A percentile compares a stretch with the other conserved stretches of the same genome.
These are phyloP conservation scores for Thymus quinquecostatus DNA, from an alignment of 257 asterid genomes.

Conservation along the genomic window DNA sequence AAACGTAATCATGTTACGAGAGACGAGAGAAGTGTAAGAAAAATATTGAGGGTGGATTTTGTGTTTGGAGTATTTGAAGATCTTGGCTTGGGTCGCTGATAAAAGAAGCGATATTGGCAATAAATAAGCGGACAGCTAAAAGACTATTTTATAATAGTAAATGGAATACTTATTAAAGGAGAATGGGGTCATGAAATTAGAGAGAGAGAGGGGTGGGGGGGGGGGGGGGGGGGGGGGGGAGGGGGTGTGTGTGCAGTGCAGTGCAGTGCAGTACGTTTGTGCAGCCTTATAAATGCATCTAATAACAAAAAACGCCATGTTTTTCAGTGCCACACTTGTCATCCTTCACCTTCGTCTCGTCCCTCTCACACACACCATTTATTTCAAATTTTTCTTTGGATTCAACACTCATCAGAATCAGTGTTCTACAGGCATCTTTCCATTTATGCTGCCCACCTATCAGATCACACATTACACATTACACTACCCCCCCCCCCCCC, in stretches of 20 bases:
- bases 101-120: slow-evolving; percentile 29
- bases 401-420: slow-evolving; percentile 54
- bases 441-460: too few relatives aligned
- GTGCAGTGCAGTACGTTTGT: background rate
- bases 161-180: too few relatives aligned
- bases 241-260: slow-evolving; percentile 31
- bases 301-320: slow-evolving; percentile 57
- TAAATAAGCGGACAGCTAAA: slow-evolving; percentile 36
- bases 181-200: too few relatives aligned
- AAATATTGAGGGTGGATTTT: slow-evolving; percentile 39
- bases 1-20: too few relatives aligned
- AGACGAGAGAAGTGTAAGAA: too few relatives aligned
- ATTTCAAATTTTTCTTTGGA: background rate
- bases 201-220: background rate
- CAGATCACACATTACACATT: too few relatives aligned
- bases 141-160: slow-evolving; percentile 14
- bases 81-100: slow-evolving; percentile 61
- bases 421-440: slow-evolving; percentile 25
- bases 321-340: slow-evolving; percentile 88
- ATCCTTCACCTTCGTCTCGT: slow-evolving; percentile 54
- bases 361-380: slow-evolving; percentile 54
- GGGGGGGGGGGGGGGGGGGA: too few relatives aligned
- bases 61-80: slow-evolving; percentile 56
- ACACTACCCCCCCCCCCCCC: too few relatives aligned
- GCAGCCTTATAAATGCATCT: slow-evolving; percentile 48